Evolutionary conservation across 768 basidiomycete genomes (phyloP).

Genomic region (Tremella yokohamensis): DNA sequence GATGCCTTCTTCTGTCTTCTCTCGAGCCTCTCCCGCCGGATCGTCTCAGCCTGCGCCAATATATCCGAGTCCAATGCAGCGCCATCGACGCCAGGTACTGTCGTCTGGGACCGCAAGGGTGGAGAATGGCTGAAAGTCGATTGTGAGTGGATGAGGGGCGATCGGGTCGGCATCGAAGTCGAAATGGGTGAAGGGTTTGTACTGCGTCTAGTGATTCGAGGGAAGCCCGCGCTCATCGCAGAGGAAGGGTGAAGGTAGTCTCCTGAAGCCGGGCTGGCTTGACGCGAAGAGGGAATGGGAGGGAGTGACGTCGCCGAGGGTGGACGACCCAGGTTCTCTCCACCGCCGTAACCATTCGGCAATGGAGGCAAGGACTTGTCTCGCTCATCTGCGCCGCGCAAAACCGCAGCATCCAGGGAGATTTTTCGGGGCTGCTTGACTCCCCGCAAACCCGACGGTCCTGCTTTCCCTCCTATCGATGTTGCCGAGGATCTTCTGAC

Average conservation of each 20-base stretch:
- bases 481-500: slow-evolving; percentile 15
- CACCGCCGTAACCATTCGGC: background rate
- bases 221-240: background rate
- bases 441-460: slow-evolving; percentile 34
- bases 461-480: slow-evolving; percentile 8
- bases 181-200: slow-evolving; percentile 28
- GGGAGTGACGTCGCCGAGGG: background rate
- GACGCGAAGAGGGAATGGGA: background rate
- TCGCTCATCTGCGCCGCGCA: slow-evolving; percentile 19
- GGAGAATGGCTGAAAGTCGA: slow-evolving; percentile 22
- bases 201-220: slow-evolving; percentile 23
- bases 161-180: slow-evolving; percentile 15
- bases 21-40: slow-evolving; percentile 69
- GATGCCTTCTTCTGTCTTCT: slow-evolving; percentile 59
- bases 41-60: slow-evolving; percentile 80
- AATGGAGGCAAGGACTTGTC: background rate
- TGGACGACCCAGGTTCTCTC: background rate
- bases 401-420: background rate
- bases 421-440: background rate
- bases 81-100: slow-evolving; percentile 45
- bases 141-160: slow-evolving; percentile 41
- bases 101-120: slow-evolving; percentile 18
- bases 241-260: background rate
- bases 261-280: background rate
- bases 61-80: slow-evolving; percentile 67